phyloP scores from a whole-genome alignment of 352 stramenopile genomes.

The Globisporangium rhizosaccharum region DNA sequence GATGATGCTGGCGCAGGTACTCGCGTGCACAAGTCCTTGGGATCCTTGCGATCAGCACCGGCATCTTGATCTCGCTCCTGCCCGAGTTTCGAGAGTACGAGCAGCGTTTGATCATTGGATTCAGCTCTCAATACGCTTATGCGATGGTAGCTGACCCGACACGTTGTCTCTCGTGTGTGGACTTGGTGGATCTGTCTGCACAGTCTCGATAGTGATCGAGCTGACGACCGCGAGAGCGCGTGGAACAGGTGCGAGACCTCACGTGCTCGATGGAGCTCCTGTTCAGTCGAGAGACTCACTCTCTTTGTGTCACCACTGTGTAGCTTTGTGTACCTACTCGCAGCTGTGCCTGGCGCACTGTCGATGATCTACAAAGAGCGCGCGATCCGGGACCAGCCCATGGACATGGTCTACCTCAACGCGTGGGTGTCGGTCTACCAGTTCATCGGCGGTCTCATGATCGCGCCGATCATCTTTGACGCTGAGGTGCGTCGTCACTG shows the following conservation, averaged over 20 bases:
- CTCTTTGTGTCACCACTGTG: neutral
- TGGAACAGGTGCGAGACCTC: conserved; percentile 59
- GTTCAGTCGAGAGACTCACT: neutral
- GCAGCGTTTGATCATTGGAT: neutral
- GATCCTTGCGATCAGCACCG: conserved; percentile 55
- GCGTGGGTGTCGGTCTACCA: conserved; percentile 84
- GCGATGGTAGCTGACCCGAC: neutral
- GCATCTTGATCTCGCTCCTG: conserved; percentile 71
- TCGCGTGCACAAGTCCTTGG: conserved; percentile 67
- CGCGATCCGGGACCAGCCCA: conserved; percentile 71
- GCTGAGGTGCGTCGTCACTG: conserved; percentile 25
- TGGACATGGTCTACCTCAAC: conserved; percentile 87
- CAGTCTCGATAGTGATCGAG: conserved; percentile 55
- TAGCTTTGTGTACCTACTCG: conserved; percentile 73
- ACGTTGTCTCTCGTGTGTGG: neutral
- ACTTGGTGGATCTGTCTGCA: neutral
- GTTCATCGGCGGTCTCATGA: conserved; percentile 76
- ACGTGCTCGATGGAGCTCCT: conserved; percentile 2
- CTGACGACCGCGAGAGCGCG: conserved; percentile 65
- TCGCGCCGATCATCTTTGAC: conserved; percentile 80
- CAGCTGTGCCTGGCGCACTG: conserved; percentile 65
- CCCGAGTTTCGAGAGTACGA: conserved; percentile 72
- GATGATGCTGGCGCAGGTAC: conserved; percentile 37
- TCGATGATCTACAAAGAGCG: conserved; percentile 87
- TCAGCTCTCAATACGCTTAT: neutral